These are phyloP conservation scores for Boletus subparvulus DNA, from an alignment of 768 basidiomycete species.

Conservation along the genomic window DNA sequence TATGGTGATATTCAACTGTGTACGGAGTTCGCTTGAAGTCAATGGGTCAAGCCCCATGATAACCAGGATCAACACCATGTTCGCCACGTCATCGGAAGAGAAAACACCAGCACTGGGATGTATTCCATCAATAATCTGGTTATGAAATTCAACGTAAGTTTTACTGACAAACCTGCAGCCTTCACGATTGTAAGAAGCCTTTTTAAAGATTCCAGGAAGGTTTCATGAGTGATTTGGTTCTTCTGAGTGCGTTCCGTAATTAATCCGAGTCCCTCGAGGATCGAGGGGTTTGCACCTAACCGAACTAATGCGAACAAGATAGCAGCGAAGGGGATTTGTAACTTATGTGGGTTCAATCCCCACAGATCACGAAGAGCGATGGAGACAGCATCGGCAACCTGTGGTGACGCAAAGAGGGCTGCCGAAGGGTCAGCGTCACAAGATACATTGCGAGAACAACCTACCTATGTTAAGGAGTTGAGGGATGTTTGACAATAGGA, in stretches of 20 bases:
- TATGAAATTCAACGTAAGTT: neutral
- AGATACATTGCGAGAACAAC: neutral
- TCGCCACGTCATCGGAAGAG: conserved; percentile 44
- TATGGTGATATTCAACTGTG: conserved; percentile 47
- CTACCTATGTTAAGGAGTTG: conserved; percentile 47
- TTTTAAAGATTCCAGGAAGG: conserved; percentile 36
- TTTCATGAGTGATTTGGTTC: conserved; percentile 14
- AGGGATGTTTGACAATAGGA: conserved; percentile 32
- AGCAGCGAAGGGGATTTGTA: conserved; percentile 35
- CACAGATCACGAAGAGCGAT: conserved; percentile 38
- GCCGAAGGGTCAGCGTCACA: conserved; percentile 10
- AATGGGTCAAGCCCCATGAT: conserved; percentile 57
- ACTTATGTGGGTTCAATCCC: conserved; percentile 14
- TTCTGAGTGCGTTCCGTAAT: conserved; percentile 5
- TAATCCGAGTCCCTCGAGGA: conserved; percentile 39
- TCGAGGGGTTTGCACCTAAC: conserved; percentile 44
- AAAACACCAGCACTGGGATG: conserved; percentile 33
- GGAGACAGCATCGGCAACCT: conserved; percentile 33
- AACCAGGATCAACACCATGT: conserved; percentile 49
- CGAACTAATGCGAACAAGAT: conserved; percentile 39
- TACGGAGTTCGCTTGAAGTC: conserved; percentile 43
- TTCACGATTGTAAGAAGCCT: conserved; percentile 45
- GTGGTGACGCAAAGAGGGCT: conserved; percentile 23
- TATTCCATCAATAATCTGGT: neutral
- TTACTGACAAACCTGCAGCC: conserved; percentile 47